A percentile compares a stretch with the other conserved stretches of the same genome.
Evolutionary conservation across 345 rosid species (phyloP).

Genomic region (Raphanus raphanistrum): DNA sequence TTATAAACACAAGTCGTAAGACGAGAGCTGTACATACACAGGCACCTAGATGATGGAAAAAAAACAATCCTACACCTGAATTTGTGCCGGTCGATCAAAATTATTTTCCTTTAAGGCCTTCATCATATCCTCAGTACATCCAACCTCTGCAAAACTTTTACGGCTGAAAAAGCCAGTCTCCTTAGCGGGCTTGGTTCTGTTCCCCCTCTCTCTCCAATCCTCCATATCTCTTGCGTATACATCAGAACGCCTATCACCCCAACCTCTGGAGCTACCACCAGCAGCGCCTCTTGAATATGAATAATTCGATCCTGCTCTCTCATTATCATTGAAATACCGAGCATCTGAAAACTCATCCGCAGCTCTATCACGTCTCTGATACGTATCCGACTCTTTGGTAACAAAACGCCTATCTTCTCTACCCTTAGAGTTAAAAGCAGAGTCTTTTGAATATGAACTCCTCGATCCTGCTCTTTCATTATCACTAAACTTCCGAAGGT

Average conservation of each 20-base stretch:
- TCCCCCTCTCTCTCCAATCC: constrained; percentile 38
- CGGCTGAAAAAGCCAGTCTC: constrained; percentile 68
- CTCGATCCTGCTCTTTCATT: constrained; percentile 31
- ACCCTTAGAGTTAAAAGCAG: constrained; percentile 52
- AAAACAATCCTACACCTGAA: constrained; percentile 58
- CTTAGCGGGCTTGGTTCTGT: constrained; percentile 22
- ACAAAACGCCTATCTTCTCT: constrained; percentile 55
- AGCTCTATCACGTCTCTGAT: constrained; percentile 26
- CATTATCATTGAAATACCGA: constrained; percentile 19
- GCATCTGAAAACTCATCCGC: constrained; percentile 14
- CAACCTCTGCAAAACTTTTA: constrained; percentile 67
- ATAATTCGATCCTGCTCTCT: constrained; percentile 27
- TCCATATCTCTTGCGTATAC: constrained; percentile 35
- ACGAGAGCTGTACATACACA: background rate
- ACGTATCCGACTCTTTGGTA: constrained; percentile 18
- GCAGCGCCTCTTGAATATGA: constrained; percentile 42
- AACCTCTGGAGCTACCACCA: constrained; percentile 43
- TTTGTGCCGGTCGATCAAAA: constrained; percentile 68
- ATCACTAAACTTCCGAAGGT: constrained; percentile 24
- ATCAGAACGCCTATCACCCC: constrained; percentile 43
- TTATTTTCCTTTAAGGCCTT: constrained; percentile 63
- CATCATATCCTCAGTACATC: constrained; percentile 65
- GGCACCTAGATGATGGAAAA: constrained; percentile 1
- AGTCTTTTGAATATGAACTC: constrained; percentile 36
- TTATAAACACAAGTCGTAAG: background rate